These are phyloP conservation scores for Wickerhamomyces xylosicus DNA, from an alignment of 805 yeast species.

Conservation along the genomic window DNA sequence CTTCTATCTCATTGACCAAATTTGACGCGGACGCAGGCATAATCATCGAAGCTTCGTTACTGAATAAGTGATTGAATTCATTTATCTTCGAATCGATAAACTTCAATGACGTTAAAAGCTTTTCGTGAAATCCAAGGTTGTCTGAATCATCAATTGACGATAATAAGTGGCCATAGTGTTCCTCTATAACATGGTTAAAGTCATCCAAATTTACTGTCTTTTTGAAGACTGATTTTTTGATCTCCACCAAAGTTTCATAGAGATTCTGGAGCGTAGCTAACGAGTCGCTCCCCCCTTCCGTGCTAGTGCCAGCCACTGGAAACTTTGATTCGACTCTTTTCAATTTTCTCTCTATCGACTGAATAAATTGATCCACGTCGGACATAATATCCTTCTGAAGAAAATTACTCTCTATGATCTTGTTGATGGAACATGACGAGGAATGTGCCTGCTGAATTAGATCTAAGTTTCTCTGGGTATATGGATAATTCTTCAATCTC, in stretches of 20 bases:
- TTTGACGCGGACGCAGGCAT: constrained; percentile 2
- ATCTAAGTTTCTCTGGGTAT: constrained; percentile 10
- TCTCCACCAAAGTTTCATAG: constrained; percentile 17
- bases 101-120: constrained; percentile 25
- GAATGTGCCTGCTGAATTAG: constrained; percentile 16
- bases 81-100: constrained; percentile 30
- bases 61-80: constrained; percentile 25
- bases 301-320: constrained; percentile 1
- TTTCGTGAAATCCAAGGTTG: constrained; percentile 20
- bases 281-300: constrained; percentile 9
- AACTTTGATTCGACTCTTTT: constrained; percentile 17
- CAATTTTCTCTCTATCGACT: constrained; percentile 17
- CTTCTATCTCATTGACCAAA: constrained; percentile 2
- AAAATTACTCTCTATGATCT: constrained; percentile 16
- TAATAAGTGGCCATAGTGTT: constrained; percentile 17
- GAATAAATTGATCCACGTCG: constrained; percentile 15
- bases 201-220: constrained; percentile 14
- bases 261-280: constrained; percentile 14
- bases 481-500: constrained; percentile 7
- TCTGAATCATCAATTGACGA: constrained; percentile 15
- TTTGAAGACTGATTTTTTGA: constrained; percentile 17
- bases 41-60: constrained; percentile 14
- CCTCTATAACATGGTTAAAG: constrained; percentile 16
- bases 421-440: constrained; percentile 15
- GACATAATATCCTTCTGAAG: constrained; percentile 14